phyloP scores from a whole-genome alignment of 23 red algal species.

The Gracilaria caudata region DNA sequence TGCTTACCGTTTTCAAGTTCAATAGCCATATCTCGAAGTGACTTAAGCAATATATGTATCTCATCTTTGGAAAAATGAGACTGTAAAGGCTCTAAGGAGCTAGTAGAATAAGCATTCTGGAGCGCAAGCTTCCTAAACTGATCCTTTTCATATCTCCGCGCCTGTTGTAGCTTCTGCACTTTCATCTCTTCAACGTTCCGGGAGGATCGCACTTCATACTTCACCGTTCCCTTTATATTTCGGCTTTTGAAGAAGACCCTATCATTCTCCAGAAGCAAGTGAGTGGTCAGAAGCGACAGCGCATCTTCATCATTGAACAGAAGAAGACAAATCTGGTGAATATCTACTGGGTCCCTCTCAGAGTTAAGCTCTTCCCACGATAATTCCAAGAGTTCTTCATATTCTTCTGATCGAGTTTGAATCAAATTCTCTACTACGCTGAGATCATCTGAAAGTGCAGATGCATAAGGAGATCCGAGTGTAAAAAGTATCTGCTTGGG shows the following conservation, averaged over 20 bases:
- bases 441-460: slow-evolving; percentile 18
- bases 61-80: slow-evolving; percentile 27
- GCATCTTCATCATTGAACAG: slow-evolving; percentile 35
- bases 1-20: slow-evolving; percentile 37
- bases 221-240: slow-evolving; percentile 42
- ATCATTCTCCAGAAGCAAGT: slow-evolving; percentile 56
- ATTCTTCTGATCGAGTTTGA: slow-evolving; percentile 18
- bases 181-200: slow-evolving; percentile 25
- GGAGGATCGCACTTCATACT: slow-evolving; percentile 49
- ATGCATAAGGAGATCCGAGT: slow-evolving; percentile 9
- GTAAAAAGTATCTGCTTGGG: slow-evolving; percentile 66
- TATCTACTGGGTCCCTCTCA: not conserved
- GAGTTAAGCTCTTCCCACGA: slow-evolving; percentile 51
- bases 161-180: not conserved
- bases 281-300: slow-evolving; percentile 38
- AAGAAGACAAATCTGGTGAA: slow-evolving; percentile 9
- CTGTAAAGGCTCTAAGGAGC: slow-evolving; percentile 29
- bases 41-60: slow-evolving; percentile 3
- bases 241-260: slow-evolving; percentile 44
- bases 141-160: slow-evolving; percentile 13
- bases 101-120: slow-evolving; percentile 17
- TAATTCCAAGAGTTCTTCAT: slow-evolving; percentile 53
- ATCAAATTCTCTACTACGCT: slow-evolving; percentile 1
- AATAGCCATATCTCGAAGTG: slow-evolving; percentile 23
- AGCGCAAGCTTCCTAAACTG: slow-evolving; percentile 12